Base-by-base conservation (phyloP, 768 basidiomycete genomes). In the Termitomyces titanicus region DNA sequence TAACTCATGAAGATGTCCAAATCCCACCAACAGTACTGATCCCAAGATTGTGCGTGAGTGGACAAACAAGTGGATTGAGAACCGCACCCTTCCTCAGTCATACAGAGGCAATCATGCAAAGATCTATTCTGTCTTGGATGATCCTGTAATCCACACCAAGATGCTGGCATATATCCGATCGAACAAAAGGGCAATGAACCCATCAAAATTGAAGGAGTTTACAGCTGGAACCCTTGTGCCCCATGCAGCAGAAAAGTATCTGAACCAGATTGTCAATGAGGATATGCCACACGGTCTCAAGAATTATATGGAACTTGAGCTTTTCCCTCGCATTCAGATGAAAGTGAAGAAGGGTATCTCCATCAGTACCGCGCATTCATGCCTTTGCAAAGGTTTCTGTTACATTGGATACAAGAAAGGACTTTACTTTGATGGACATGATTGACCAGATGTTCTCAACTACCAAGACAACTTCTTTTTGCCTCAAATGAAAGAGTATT, bases 161-260 rank as follows among this genome's bases (percentile, higher is more conserved):
- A 55, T 72, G 11, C 56, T 66, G 1, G 54, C 69, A 25, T 73
- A 60, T 57, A 12, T 72, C 18, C 62, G 65, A 5, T 66, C 68
- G 27, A 64, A 73, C 42, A 73, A 73, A 59, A 73, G 73, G 73
- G 55, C 67, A 27, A 69, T 71, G 56, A 47, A 72, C 57, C 72
- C 72, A 3, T 55, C 35, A 25, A 75, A 72, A 56, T 51, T 74
- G 22, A 61, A 43, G 0, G 58, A 64, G 24, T 71, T 68, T 61
- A 64, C 18, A 1, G 37, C 66, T 25, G 52, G 57, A 3, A 61
- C 65, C 50, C 35, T 70, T 38, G 44, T 72, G 8, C 69, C 69
- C 1, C 61, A 49, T 5, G 66, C 55, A 6, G 65, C 67, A 2
- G 47, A 68, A 1, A 64, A 69, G 50, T 75, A 73, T 47, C 50